Conservation (phyloP, 1,284 basidiomycete genomes). For the Ganoderma multipileum region DNA sequence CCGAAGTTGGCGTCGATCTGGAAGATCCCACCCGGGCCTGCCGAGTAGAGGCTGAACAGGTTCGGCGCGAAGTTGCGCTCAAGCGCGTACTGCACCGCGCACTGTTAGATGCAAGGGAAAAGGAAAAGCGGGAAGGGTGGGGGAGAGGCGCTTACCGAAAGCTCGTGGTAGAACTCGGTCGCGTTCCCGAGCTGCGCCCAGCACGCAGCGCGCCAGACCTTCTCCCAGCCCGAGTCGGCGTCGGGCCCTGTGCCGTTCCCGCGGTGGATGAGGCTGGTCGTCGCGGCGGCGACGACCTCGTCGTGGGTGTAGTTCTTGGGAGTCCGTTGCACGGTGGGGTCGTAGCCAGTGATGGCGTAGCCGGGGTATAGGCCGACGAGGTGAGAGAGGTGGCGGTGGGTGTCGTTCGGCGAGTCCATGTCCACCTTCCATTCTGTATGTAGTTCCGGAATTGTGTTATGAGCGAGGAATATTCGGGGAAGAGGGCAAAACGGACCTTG, state of each 20-base stretch:
- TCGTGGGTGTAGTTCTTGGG: constrained; percentile 54
- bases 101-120: too few relatives aligned
- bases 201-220: constrained; percentile 73
- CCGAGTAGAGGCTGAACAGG: constrained; percentile 72
- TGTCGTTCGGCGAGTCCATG: constrained; percentile 66
- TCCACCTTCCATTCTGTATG: constrained; percentile 80
- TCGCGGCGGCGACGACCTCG: constrained; percentile 59
- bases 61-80: constrained; percentile 67
- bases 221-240: constrained; percentile 80
- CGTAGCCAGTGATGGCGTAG: constrained; percentile 68
- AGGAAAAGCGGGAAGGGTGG: background rate
- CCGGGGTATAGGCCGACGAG: constrained; percentile 78
- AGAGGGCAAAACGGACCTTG: constrained; percentile 57
- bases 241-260: constrained; percentile 77
- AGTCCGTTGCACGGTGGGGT: constrained; percentile 52
- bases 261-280: constrained; percentile 64
- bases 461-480: background rate
- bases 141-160: constrained; percentile 52
- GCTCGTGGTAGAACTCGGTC: constrained; percentile 65
- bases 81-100: constrained; percentile 58
- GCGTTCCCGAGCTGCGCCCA: constrained; percentile 75
- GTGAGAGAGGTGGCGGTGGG: constrained; percentile 80
- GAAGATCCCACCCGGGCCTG: constrained; percentile 58
- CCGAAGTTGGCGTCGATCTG: constrained; percentile 82
- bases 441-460: background rate